Evolutionary conservation across 2,329 filamentous ascomycete species (phyloP).

Genomic region (Talaromyces sp.): DNA sequence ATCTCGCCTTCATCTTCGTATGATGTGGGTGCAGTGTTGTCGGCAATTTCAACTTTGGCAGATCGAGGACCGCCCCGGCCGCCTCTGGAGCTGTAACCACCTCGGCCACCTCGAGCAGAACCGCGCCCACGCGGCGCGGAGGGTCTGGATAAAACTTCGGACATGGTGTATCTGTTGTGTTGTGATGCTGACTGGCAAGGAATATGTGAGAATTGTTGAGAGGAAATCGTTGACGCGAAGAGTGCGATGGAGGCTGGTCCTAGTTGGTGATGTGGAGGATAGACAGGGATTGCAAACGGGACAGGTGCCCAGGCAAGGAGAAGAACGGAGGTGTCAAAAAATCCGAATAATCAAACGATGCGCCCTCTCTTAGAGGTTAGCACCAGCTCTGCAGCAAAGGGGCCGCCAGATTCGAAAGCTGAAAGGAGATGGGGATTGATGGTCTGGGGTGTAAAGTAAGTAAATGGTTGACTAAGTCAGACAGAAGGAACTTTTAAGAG

Average conservation of each 20-base stretch:
- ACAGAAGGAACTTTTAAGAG: conserved; percentile 23
- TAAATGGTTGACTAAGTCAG: conserved; percentile 16
- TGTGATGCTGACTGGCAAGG: conserved; percentile 25
- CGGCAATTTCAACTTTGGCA: conserved; percentile 71
- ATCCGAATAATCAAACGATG: conserved; percentile 34
- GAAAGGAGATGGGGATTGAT: conserved; percentile 18
- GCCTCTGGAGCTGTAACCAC: conserved; percentile 68
- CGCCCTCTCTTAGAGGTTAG: conserved; percentile 41
- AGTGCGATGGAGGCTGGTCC: conserved; percentile 26
- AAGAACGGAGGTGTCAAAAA: conserved; percentile 31
- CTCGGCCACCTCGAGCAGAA: conserved; percentile 80
- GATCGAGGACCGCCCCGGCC: conserved; percentile 66
- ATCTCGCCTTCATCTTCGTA: conserved; percentile 86
- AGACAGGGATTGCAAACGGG: conserved; percentile 20
- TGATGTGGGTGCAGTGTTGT: conserved; percentile 57
- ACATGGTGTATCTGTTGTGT: conserved; percentile 61
- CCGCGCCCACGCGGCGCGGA: conserved; percentile 84
- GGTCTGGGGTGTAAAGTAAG: conserved; percentile 22
- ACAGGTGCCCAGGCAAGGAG: conserved; percentile 29
- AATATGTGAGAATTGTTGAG: conserved; percentile 26
- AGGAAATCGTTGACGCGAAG: conserved; percentile 29
- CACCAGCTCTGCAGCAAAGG: conserved; percentile 37
- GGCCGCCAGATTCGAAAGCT: conserved; percentile 30
- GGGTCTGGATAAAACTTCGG: conserved; percentile 86
- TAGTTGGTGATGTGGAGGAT: not conserved